These are phyloP conservation scores for Saccharomycopsis hybrid DNA, from an alignment of 1,139 yeast species.

Conservation along the genomic window DNA sequence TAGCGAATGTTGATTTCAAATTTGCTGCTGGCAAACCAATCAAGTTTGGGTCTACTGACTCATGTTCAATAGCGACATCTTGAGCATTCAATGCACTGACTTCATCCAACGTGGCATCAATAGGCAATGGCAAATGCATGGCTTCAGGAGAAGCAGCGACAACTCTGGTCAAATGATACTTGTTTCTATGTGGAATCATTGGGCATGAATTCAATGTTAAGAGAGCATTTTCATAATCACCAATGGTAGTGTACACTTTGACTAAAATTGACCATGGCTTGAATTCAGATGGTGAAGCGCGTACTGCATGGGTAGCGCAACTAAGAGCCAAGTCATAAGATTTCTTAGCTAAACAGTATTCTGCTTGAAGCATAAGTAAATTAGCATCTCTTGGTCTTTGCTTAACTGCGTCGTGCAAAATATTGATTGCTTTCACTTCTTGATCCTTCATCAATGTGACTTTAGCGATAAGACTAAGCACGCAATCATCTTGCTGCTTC, in stretches of 20 bases:
- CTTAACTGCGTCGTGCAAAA: slow-evolving; percentile 55
- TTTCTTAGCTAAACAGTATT: slow-evolving; percentile 63
- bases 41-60: slow-evolving; percentile 61
- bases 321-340: slow-evolving; percentile 71
- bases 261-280: slow-evolving; percentile 84
- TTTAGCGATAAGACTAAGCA: slow-evolving; percentile 58
- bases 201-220: slow-evolving; percentile 90
- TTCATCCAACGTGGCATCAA: slow-evolving; percentile 60
- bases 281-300: slow-evolving; percentile 88
- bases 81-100: slow-evolving; percentile 44
- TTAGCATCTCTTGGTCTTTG: slow-evolving; percentile 60
- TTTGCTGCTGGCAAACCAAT: slow-evolving; percentile 79
- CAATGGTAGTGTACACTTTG: slow-evolving; percentile 63
- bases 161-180: slow-evolving; percentile 48
- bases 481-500: slow-evolving; percentile 41
- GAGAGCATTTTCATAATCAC: slow-evolving; percentile 80
- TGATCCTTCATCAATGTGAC: slow-evolving; percentile 63
- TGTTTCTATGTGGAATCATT: slow-evolving; percentile 79
- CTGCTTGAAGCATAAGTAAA: slow-evolving; percentile 53
- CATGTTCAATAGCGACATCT: slow-evolving; percentile 53
- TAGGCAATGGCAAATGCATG: slow-evolving; percentile 79
- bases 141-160: slow-evolving; percentile 44
- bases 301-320: slow-evolving; percentile 75
- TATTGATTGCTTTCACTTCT: slow-evolving; percentile 70
- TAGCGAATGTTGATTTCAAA: slow-evolving; percentile 76